Conservation (phyloP, 78 protist genomes). For the Anaeramoeba flamelloides region DNA sequence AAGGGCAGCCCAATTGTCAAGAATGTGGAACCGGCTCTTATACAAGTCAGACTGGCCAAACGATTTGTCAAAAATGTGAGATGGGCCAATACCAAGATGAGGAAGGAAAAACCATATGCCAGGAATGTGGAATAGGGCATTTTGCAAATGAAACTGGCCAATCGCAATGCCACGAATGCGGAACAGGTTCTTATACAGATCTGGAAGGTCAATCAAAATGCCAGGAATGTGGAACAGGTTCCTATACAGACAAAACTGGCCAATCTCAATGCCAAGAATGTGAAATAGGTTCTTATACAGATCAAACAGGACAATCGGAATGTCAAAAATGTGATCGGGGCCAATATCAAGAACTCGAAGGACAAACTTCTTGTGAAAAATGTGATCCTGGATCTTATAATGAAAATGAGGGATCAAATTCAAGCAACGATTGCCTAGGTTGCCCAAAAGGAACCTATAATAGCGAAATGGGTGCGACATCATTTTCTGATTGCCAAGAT, state of each 20-base stretch:
- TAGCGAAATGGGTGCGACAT: no score
- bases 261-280: background rate
- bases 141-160: background rate
- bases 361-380: background rate
- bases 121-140: background rate
- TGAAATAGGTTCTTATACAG: background rate
- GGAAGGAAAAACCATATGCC: background rate
- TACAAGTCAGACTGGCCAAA: background rate
- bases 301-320: background rate
- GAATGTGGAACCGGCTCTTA: background rate
- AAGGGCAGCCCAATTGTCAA: background rate
- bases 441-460: no score
- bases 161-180: background rate
- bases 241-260: background rate
- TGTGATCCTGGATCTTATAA: no score
- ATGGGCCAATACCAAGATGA: background rate
- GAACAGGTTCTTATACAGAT: background rate
- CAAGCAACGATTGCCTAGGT: no score
- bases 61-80: background rate
- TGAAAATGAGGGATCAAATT: no score
- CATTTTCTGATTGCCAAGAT: no score
- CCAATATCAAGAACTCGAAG: background rate
- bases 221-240: background rate
- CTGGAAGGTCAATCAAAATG: background rate
- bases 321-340: background rate